A percentile compares a stretch with the other conserved stretches of the same genome.
Conservation (phyloP, 345 rosid genomes). For the Mangifera indica region DNA sequence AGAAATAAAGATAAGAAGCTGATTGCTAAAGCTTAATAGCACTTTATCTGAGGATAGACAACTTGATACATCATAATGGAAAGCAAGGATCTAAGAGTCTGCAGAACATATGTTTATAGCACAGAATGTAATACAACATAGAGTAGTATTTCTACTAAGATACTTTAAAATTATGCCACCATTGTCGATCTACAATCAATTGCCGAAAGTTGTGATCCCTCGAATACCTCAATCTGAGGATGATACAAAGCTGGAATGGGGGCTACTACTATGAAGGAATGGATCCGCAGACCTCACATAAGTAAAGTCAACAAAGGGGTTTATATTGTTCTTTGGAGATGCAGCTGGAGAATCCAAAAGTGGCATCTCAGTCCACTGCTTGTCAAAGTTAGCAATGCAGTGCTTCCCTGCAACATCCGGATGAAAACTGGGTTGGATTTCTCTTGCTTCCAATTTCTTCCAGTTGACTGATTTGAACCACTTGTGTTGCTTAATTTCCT, state of each 20-base stretch:
- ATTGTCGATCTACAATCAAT: background rate
- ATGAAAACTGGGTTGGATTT: conserved; percentile 76
- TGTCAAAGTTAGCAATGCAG: conserved; percentile 89
- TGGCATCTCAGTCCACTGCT: conserved; percentile 85
- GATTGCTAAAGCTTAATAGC: too few relatives aligned
- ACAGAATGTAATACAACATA: background rate
- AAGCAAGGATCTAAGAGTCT: background rate
- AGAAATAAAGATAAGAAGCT: too few relatives aligned
- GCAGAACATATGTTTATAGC: background rate
- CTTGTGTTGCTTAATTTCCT: conserved; percentile 74
- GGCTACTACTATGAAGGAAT: conserved; percentile 40
- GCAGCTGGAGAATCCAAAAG: conserved; percentile 72
- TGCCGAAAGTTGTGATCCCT: background rate
- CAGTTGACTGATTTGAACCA: conserved; percentile 89
- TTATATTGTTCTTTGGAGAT: conserved; percentile 58
- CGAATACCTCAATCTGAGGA: background rate
- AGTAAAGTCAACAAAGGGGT: conserved; percentile 68
- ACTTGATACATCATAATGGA: background rate
- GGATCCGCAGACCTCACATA: conserved; percentile 69
- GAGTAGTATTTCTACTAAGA: background rate
- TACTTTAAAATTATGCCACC: background rate
- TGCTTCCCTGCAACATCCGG: conserved; percentile 78
- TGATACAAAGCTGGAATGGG: conserved; percentile 15
- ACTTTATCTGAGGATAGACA: too few relatives aligned
- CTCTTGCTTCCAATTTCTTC: conserved; percentile 78